These are phyloP conservation scores for Fusarium lyarnte DNA, from an alignment of 2,329 filamentous ascomycete species.

Conservation along the genomic window DNA sequence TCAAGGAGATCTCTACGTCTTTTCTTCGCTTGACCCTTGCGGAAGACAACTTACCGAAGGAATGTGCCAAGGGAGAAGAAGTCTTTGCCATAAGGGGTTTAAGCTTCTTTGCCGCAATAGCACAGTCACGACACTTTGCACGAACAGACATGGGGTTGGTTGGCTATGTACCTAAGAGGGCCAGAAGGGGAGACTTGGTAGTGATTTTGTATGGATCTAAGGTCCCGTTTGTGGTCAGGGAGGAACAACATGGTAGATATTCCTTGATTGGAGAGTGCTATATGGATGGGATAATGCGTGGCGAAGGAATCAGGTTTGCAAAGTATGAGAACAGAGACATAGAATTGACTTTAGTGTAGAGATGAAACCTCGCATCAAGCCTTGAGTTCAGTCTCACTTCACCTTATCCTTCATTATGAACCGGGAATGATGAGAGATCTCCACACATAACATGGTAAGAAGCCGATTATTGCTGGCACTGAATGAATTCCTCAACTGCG, in stretches of 20 bases:
- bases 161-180: not conserved
- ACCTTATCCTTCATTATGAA: no score
- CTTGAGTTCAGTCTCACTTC: no score
- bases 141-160: not conserved
- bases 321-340: not conserved
- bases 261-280: not conserved
- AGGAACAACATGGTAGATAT: not conserved
- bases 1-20: accelerated
- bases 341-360: not conserved
- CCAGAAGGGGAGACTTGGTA: not conserved
- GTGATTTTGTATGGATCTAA: not conserved
- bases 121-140: not conserved
- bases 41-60: accelerated
- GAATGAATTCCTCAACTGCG: no score
- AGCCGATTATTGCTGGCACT: no score
- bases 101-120: not conserved
- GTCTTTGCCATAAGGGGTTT: not conserved
- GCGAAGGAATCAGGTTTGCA: not conserved
- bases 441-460: no score
- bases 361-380: not conserved
- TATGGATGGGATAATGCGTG: not conserved
- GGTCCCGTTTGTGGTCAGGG: not conserved
- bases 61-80: accelerated
- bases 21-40: not conserved
- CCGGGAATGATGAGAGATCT: no score